Base-by-base conservation (phyloP, 2,329 filamentous ascomycete genomes). In the Thelonectria discophora region DNA sequence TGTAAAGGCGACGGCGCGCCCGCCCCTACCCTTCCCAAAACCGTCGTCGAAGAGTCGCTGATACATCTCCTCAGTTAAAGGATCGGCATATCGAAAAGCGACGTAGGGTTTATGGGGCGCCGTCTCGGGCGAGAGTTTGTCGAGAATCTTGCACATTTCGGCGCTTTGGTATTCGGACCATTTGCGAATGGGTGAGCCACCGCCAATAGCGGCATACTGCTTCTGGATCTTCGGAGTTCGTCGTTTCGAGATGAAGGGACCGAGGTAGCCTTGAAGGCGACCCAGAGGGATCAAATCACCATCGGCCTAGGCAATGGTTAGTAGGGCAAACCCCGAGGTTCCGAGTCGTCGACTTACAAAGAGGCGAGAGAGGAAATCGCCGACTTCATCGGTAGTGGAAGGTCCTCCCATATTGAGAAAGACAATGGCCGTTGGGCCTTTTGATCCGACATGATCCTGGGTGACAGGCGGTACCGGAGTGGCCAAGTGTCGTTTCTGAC, bases 371-470 rank as follows among this genome's bases (percentile, higher is more conserved):
- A 99, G 81, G 74, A 98, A 99, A 77, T 90, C 88, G 70, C 90
- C 89, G 37, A 99, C 95, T 80, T 99, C 93, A 68, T 89, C 87
- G 5, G 90, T 91, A 4, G 91, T 97, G 1, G 92, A 91, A 3
- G 95, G 95, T 0, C 95, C 95, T 62, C 95, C 95, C 95, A 99
- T 99, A 79, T 99, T 99, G 80, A 99, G 87, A 74, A 99, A 97
- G 13, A 99, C 95, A 88, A 99, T 98, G 45, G 95, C 95, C 5
- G 95, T 99, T 8, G 94, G 93, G 0, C 94, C 94, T 74, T 92
- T 84, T 43, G 84, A 85, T 12, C 85, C 86, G 1, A 86, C 86
- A 7, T 86, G 83, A 84, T 93, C 85, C 76, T 96, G 92, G 0
- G 91, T 94, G 20, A 95, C 92, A 8, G 92, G 91, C 11, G 91